Evolutionary conservation across 2,329 filamentous ascomycete species (phyloP).

Genomic region (Ophiostoma australiae): DNA sequence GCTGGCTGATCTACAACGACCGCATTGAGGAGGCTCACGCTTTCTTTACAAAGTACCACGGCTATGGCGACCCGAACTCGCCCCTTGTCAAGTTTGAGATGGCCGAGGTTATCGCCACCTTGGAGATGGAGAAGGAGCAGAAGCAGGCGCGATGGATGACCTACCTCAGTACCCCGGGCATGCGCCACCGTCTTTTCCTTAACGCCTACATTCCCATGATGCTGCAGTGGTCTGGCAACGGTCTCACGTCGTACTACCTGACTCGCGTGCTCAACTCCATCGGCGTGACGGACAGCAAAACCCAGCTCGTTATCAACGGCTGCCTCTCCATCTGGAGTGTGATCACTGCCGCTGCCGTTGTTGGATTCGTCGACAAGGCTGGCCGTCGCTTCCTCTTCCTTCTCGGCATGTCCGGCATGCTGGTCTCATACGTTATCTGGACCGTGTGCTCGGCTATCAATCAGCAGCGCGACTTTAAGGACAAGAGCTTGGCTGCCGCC

Average conservation of each 20-base stretch:
- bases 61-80: conserved; percentile 19
- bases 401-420: conserved; percentile 25
- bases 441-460: conserved; percentile 26
- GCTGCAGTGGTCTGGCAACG: conserved; percentile 27
- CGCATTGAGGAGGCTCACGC: conserved; percentile 38
- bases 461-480: conserved; percentile 25
- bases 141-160: conserved; percentile 21
- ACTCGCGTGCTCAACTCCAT: conserved; percentile 33
- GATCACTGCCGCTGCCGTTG: conserved; percentile 13
- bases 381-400: conserved; percentile 31
- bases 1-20: conserved; percentile 23
- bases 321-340: conserved; percentile 25
- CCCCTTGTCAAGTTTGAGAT: conserved; percentile 27
- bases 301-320: conserved; percentile 30
- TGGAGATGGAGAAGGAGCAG: conserved; percentile 35
- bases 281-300: conserved; percentile 31
- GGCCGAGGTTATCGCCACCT: conserved; percentile 30
- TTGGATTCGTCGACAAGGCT: conserved; percentile 21
- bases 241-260: conserved; percentile 36
- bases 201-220: conserved; percentile 25
- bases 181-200: conserved; percentile 26
- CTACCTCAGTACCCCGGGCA: conserved; percentile 25
- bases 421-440: conserved; percentile 23
- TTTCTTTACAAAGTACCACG: conserved; percentile 32
- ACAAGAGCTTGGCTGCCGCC: conserved; percentile 22